These are phyloP conservation scores for Theileria parva DNA, from an alignment of 169 alveolate genomes.

Conservation along the genomic window DNA sequence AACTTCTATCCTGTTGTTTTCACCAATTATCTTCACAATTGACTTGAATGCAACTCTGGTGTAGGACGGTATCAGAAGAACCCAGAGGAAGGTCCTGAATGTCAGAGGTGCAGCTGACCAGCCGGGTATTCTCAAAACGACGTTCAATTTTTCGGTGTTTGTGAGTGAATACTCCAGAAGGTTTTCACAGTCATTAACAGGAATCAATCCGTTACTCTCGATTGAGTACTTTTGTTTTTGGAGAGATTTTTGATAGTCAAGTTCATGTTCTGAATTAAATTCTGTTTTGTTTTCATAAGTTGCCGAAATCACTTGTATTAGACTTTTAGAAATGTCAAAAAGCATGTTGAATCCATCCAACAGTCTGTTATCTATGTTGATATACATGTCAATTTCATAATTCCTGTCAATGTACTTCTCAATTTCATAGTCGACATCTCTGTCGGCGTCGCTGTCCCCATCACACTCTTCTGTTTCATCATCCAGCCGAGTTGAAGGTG, in stretches of 20 bases:
- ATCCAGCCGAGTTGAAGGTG: neutral
- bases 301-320: neutral
- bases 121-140: constrained; percentile 54
- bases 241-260: neutral
- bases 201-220: neutral
- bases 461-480: neutral
- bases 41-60: constrained; percentile 29
- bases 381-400: constrained; percentile 1
- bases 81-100: constrained; percentile 40
- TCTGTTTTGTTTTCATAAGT: neutral
- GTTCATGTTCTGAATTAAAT: neutral
- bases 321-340: neutral
- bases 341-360: constrained; percentile 16
- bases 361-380: constrained; percentile 6
- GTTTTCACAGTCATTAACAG: neutral
- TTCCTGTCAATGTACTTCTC: constrained; percentile 3
- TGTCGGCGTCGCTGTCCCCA: neutral
- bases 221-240: neutral
- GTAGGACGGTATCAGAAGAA: constrained; percentile 39
- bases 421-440: constrained; percentile 7
- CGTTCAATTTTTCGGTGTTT: constrained; percentile 16
- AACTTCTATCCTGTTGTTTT: constrained; percentile 18
- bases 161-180: constrained; percentile 12
- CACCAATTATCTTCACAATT: constrained; percentile 39
- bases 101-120: constrained; percentile 44